phyloP scores from a whole-genome alignment of 805 yeast genomes.

The Metahyphopichia silvanorum region DNA sequence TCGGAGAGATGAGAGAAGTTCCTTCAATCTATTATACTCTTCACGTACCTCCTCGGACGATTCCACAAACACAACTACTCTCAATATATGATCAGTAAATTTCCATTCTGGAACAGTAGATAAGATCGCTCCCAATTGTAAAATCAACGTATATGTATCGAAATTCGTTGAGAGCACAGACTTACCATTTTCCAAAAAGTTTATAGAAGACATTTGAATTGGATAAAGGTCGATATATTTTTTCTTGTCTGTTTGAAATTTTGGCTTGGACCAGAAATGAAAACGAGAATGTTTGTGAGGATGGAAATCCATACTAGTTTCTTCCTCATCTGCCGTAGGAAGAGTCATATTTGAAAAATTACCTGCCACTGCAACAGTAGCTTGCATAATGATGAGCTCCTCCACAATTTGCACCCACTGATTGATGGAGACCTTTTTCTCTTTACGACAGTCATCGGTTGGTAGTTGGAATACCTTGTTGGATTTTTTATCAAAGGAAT shows the following conservation, averaged over 20 bases:
- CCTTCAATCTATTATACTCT: constrained; percentile 60
- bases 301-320: neutral
- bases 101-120: constrained; percentile 95
- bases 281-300: constrained; percentile 3
- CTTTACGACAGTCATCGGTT: constrained; percentile 75
- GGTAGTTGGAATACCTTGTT: constrained; percentile 44
- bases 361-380: constrained; percentile 91
- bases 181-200: constrained; percentile 62
- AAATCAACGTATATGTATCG: constrained; percentile 90
- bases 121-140: constrained; percentile 90
- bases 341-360: constrained; percentile 69
- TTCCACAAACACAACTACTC: constrained; percentile 92
- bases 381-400: constrained; percentile 82
- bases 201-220: constrained; percentile 90
- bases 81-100: constrained; percentile 55
- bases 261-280: constrained; percentile 11
- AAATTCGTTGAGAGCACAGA: constrained; percentile 82
- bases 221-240: constrained; percentile 88
- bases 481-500: constrained; percentile 14
- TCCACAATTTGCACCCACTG: constrained; percentile 94
- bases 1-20: constrained; percentile 70
- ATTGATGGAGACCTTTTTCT: constrained; percentile 60
- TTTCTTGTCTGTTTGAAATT: constrained; percentile 25
- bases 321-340: constrained; percentile 46
- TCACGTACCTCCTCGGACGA: constrained; percentile 62